Evolutionary conservation across 305 asterid species (phyloP).

Genomic region (Caryopteris hybrid): DNA sequence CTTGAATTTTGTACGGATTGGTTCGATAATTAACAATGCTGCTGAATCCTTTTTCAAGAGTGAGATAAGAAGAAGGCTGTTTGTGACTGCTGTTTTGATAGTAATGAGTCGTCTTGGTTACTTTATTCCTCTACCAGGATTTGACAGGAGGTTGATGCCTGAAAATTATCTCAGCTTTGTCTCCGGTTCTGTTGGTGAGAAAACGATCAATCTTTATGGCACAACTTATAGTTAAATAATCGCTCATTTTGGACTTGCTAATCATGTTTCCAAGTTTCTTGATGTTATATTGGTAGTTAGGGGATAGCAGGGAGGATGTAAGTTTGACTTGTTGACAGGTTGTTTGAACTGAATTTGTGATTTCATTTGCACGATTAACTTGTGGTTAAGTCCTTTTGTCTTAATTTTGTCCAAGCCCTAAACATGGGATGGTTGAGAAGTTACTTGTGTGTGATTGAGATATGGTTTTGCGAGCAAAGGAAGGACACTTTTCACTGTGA

Average conservation of each 20-base stretch:
- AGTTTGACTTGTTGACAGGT: not conserved
- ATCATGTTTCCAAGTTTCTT: not conserved
- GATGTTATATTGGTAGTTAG: not conserved
- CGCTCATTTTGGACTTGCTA: not conserved
- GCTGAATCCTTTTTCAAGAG: slow-evolving; percentile 96
- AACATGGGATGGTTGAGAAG: no score
- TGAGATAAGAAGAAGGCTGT: slow-evolving; percentile 91
- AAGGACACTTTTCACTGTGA: no score
- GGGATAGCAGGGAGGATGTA: not conserved
- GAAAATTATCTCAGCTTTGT: slow-evolving; percentile 82
- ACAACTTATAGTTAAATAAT: not conserved
- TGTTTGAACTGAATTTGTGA: not conserved
- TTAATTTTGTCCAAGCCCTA: no score
- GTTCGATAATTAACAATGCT: slow-evolving; percentile 70
- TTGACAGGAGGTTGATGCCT: slow-evolving; percentile 91
- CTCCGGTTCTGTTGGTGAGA: slow-evolving; percentile 86
- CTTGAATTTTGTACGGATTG: slow-evolving; percentile 57
- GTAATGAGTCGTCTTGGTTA: slow-evolving; percentile 85
- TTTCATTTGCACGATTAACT: not conserved
- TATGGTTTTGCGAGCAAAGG: no score
- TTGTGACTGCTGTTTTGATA: slow-evolving; percentile 74
- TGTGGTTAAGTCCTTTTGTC: no score
- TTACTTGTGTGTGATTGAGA: not conserved
- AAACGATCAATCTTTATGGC: not conserved
- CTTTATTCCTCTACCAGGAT: slow-evolving; percentile 96